phyloP scores from a whole-genome alignment of 228 moss, liverwort and hornwort genomes.

The Sphagnum magellanicum region DNA sequence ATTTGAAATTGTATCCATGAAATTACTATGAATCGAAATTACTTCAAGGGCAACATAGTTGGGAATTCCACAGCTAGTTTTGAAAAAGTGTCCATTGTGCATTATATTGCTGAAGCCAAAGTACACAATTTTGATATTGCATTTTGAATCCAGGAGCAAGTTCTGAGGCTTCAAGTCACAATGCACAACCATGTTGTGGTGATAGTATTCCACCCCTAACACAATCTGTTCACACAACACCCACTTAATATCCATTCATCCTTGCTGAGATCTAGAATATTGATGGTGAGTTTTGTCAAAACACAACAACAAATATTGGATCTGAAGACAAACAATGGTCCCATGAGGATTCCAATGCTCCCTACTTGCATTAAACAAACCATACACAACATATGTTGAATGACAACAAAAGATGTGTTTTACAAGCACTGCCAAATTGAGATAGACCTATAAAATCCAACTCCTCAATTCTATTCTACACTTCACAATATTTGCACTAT shows the following conservation, averaged over 20 bases:
- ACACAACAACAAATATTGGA: too few species aligned
- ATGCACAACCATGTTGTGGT: constrained; percentile 57
- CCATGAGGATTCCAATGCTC: too few species aligned
- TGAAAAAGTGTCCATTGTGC: constrained; percentile 52
- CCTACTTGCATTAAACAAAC: too few species aligned
- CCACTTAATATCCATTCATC: background rate
- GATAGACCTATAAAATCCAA: too few species aligned
- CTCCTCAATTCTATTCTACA: too few species aligned
- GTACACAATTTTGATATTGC: constrained; percentile 50
- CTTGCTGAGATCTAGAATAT: background rate
- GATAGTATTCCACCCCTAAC: constrained; percentile 60
- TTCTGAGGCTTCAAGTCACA: constrained; percentile 58
- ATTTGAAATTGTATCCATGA: constrained; percentile 9
- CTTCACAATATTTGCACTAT: too few species aligned
- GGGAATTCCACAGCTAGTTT: constrained; percentile 60
- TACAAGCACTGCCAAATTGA: too few species aligned
- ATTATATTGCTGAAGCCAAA: constrained; percentile 57
- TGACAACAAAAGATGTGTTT: too few species aligned
- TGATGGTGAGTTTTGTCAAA: too few species aligned
- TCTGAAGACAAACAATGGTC: too few species aligned
- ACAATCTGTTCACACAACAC: constrained; percentile 29
- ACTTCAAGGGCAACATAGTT: constrained; percentile 63
- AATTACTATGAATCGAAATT: constrained; percentile 2
- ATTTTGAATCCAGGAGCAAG: constrained; percentile 42
- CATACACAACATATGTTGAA: too few species aligned